Conservation (phyloP, 495 filamentous ascomycete species). For the Penicillium cinerascens region DNA sequence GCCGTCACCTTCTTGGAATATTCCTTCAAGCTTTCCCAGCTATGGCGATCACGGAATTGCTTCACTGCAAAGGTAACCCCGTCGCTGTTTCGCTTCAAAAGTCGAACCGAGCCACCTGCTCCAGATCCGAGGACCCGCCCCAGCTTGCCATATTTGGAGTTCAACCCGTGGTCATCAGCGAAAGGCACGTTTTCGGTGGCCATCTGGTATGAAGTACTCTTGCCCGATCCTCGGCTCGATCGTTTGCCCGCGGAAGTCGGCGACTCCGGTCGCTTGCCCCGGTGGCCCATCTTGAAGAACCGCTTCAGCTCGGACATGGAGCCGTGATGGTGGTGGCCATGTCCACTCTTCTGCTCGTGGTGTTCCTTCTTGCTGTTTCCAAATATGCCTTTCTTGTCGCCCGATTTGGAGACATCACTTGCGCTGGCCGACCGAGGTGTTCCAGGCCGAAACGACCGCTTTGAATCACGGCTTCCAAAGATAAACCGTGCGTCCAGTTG, state of each 20-base stretch:
- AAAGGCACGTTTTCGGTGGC: constrained; percentile 73
- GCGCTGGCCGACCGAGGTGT: constrained; percentile 46
- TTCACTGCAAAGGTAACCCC: constrained; percentile 95
- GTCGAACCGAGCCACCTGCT: constrained; percentile 88
- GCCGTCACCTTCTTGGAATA: constrained; percentile 99
- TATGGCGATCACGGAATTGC: constrained; percentile 89
- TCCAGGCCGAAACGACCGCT: constrained; percentile 38
- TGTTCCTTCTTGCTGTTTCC: constrained; percentile 45
- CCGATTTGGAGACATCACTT: constrained; percentile 41
- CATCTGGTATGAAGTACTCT: constrained; percentile 56
- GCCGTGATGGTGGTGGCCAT: constrained; percentile 49
- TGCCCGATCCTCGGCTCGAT: constrained; percentile 38
- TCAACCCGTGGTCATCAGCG: constrained; percentile 86
- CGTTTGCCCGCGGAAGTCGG: constrained; percentile 45
- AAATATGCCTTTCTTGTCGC: constrained; percentile 46
- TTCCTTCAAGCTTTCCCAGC: constrained; percentile 88
- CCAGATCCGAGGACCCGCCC: constrained; percentile 91
- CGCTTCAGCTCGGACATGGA: constrained; percentile 94
- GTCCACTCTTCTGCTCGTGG: constrained; percentile 36
- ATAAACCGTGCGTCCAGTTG: constrained; percentile 81
- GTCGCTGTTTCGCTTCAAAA: constrained; percentile 90
- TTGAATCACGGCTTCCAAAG: constrained; percentile 62
- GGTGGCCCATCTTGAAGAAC: constrained; percentile 76
- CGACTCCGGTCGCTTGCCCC: constrained; percentile 63
- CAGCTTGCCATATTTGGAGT: constrained; percentile 91